Conservation (phyloP, 164 flowering plant species). For the Stephania yunnanensis region DNA sequence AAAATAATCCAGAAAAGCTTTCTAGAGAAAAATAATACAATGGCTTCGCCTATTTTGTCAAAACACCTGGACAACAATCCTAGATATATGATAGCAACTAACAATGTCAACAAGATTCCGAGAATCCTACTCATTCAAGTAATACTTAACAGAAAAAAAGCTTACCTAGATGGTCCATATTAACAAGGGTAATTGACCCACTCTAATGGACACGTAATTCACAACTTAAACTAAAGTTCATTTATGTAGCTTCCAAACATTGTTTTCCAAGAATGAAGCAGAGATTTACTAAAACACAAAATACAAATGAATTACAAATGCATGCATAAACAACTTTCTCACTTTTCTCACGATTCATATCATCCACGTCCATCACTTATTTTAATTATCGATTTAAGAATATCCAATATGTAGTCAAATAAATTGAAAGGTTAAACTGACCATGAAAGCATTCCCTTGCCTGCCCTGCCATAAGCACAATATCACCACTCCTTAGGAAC, state of each 20-base stretch:
- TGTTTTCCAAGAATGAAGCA: neutral
- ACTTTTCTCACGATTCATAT: neutral
- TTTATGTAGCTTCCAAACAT: too few species aligned
- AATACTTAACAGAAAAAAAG: neutral
- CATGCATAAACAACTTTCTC: neutral
- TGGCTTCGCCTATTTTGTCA: neutral
- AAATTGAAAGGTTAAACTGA: slow-evolving; percentile 26
- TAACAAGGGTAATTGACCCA: too few species aligned
- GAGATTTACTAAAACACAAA: neutral
- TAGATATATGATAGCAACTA: neutral
- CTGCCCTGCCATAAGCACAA: slow-evolving; percentile 92
- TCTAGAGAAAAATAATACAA: too few species aligned
- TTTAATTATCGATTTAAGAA: neutral
- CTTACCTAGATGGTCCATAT: too few species aligned
- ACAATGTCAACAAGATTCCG: neutral
- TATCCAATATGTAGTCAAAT: neutral
- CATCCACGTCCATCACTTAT: neutral
- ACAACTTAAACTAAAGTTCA: too few species aligned
- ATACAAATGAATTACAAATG: neutral
- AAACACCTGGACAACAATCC: neutral
- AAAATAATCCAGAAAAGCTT: neutral
- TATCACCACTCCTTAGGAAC: slow-evolving; percentile 95
- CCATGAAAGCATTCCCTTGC: slow-evolving; percentile 99
- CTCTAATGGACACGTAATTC: too few species aligned
- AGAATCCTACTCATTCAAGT: neutral